Conservation (phyloP, 495 filamentous ascomycete genomes). For the Pseudoneurospora amorphoporcata region DNA sequence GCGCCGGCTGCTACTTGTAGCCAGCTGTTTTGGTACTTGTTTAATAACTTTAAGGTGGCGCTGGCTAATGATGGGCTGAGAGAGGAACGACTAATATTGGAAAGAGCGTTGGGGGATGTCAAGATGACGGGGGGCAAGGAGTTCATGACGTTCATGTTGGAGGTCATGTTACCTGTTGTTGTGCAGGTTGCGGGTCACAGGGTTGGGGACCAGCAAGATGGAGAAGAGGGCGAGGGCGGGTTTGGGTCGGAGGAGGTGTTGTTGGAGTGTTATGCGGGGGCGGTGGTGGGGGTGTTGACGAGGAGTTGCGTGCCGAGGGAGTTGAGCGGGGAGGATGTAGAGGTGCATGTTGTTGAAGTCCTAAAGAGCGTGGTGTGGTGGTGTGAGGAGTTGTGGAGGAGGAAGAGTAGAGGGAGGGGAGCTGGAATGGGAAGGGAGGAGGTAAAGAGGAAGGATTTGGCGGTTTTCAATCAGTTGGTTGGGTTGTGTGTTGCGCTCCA, state of each 20-base stretch:
- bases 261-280: conserved; percentile 28
- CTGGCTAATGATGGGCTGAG: conserved; percentile 35
- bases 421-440: background rate
- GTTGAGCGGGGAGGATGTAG: conserved; percentile 15
- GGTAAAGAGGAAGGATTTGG: background rate
- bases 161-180: conserved; percentile 33
- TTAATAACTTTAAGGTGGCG: conserved; percentile 40
- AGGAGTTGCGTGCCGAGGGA: conserved; percentile 16
- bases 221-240: background rate
- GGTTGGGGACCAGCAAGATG: background rate
- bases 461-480: background rate
- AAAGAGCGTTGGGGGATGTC: background rate
- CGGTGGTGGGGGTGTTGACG: conserved; percentile 18
- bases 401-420: background rate
- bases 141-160: conserved; percentile 33
- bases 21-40: conserved; percentile 41
- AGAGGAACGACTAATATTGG: conserved; percentile 17
- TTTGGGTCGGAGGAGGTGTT: conserved; percentile 18
- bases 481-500: background rate
- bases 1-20: conserved; percentile 21
- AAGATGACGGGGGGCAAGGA: conserved; percentile 14
- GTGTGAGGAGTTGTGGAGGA: conserved; percentile 1
- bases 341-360: conserved; percentile 9
- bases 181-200: conserved; percentile 15
- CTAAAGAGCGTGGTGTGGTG: conserved; percentile 13